A percentile compares a stretch with the other conserved stretches of the same genome.
phyloP scores from a whole-genome alignment of 2,329 filamentous ascomycete species.

The Fusarium tupiense region DNA sequence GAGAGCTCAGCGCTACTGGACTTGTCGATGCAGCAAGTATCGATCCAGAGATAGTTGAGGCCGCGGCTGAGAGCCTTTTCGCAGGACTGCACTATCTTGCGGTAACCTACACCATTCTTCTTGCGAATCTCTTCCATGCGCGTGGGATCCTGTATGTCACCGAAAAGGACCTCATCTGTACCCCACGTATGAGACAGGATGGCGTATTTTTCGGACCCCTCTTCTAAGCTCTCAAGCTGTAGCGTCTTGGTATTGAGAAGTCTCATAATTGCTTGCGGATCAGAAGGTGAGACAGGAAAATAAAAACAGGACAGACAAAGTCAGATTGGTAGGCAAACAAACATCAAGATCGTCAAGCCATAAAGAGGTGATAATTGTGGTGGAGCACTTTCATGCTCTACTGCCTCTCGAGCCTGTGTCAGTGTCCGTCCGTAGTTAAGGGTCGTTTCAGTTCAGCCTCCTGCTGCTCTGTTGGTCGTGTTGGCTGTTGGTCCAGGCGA shows the following conservation, averaged over 20 bases:
- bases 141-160: conserved; percentile 33
- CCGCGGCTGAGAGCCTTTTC: conserved; percentile 36
- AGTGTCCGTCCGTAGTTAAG: not conserved
- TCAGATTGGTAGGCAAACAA: not conserved
- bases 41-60: conserved; percentile 39
- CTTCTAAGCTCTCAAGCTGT: conserved; percentile 36
- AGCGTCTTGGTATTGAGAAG: conserved; percentile 43
- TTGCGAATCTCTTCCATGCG: conserved; percentile 32
- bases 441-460: conserved; percentile 34
- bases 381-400: conserved; percentile 32
- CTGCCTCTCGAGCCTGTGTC: not conserved
- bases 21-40: conserved; percentile 44
- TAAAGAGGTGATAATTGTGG: conserved; percentile 18
- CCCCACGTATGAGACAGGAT: conserved; percentile 44
- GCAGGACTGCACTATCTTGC: conserved; percentile 38
- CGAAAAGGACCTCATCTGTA: conserved; percentile 38
- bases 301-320: not conserved
- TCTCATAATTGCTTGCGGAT: conserved; percentile 35
- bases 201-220: conserved; percentile 34
- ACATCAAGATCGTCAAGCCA: conserved; percentile 8
- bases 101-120: conserved; percentile 35
- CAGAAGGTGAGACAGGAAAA: not conserved
- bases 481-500: conserved; percentile 28
- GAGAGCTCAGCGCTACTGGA: conserved; percentile 41
- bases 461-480: conserved; percentile 7